phyloP scores from a whole-genome alignment of 2,329 filamentous ascomycete species.

The Pseudogymnoascus sp. region DNA sequence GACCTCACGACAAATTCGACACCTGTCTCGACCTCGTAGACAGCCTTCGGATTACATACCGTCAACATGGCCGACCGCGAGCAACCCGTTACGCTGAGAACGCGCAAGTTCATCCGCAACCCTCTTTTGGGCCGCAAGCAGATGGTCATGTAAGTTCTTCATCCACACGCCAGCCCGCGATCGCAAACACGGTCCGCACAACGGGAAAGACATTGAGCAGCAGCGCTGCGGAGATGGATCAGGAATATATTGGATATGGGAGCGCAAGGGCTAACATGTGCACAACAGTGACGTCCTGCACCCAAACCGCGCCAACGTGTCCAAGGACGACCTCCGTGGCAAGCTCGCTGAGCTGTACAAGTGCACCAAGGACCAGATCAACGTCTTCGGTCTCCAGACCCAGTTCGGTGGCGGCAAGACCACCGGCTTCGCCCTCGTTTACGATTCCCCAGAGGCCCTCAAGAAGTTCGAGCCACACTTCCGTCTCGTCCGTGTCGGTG shows the following conservation, averaged over 20 bases:
- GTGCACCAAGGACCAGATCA: slow-evolving; percentile 94
- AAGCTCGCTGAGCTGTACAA: slow-evolving; percentile 97
- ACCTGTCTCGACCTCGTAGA: slow-evolving; percentile 27
- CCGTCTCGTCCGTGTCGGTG: slow-evolving; percentile 88
- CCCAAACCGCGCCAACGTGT: slow-evolving; percentile 96
- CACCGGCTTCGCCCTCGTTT: slow-evolving; percentile 96
- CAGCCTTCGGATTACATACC: slow-evolving; percentile 32
- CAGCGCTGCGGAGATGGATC: slow-evolving; percentile 10
- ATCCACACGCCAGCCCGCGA: slow-evolving; percentile 16
- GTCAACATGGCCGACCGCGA: slow-evolving; percentile 84
- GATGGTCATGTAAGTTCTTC: slow-evolving; percentile 90
- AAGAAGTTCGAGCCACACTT: slow-evolving; percentile 99
- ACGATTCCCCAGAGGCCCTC: slow-evolving; percentile 96
- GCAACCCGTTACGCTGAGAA: slow-evolving; percentile 75
- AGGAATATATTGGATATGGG: slow-evolving; percentile 14
- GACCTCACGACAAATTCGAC: slow-evolving; percentile 23
- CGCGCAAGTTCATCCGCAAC: slow-evolving; percentile 99
- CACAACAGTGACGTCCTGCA: slow-evolving; percentile 89
- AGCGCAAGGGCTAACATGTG: slow-evolving; percentile 9
- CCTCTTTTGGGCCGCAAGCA: slow-evolving; percentile 97
- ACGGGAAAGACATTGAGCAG: slow-evolving; percentile 13
- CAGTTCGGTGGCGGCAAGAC: slow-evolving; percentile 99
- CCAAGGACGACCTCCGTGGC: slow-evolving; percentile 94
- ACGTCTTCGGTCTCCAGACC: slow-evolving; percentile 96
- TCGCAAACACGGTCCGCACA: slow-evolving; percentile 10